Evolutionary conservation across 78 protist genomes (phyloP), one percentile per base, ranked within the genome.

Genomic region (Andalucia godoyi): DNA sequence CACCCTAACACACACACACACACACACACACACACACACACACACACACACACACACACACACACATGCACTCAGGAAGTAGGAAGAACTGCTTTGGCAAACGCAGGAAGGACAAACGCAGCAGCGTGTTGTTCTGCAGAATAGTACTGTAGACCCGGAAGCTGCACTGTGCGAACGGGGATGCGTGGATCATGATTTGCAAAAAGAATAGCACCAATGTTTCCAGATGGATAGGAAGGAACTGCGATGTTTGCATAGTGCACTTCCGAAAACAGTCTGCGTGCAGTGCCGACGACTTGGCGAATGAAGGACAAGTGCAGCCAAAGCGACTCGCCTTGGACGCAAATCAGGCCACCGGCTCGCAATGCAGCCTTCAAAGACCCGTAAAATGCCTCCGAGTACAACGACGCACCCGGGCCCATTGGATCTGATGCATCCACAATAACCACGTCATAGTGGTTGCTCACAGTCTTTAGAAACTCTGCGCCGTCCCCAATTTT

Each of bases 191-290:
- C 53, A 66, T 72, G 43, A 49, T 23, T 63, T 73, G 63, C 37
- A 81, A 6, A 39, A 85, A 1, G 46, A 88, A 79, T 21, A n/a
- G n/a, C n/a, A n/a, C 97, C 97, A 33, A 92, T 92, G 50, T 74
- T 76, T 21, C 97, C 97, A 34, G 86, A 70, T 36, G 96, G 93
- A 42, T 88, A 92, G 18, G 97, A 83, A 33, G 97, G 97, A 25
- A 88, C 84, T 39, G 80, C 49, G 42, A 60, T 60, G 61, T 70
- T 76, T 15, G 83, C 90, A 70, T 92, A 92, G 23, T 71, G 76
- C 4, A 83, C 87, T 8, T 17, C 9, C 1, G 46, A 1, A 49
- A 54, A 65, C 42, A 37, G 33, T 33, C 17, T 12, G 21, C 18
- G 4, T 23, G 53, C 29, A 67, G 18, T 45, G 29, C 7, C 41